Evolutionary conservation across 2,329 filamentous ascomycete genomes (phyloP).

Genomic region (Teratosphaeria gauchensis): DNA sequence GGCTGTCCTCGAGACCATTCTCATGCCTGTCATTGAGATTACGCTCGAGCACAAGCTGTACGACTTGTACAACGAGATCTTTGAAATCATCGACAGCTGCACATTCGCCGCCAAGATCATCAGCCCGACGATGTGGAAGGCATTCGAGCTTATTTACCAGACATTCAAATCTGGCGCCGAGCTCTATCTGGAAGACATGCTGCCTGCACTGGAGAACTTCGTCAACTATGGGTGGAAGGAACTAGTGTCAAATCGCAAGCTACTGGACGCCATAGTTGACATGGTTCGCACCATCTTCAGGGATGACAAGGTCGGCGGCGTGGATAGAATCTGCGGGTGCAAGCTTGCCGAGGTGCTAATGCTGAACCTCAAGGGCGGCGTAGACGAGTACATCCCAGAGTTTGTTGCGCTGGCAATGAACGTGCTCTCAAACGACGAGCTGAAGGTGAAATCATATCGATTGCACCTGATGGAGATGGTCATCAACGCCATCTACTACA

Average conservation of each 20-base stretch:
- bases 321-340: constrained; percentile 93
- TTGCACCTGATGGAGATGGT: constrained; percentile 98
- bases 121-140: constrained; percentile 95
- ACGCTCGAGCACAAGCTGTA: constrained; percentile 97
- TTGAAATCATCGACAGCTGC: constrained; percentile 98
- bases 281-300: constrained; percentile 96
- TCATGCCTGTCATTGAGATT: constrained; percentile 95
- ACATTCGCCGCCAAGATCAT: constrained; percentile 96
- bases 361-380: constrained; percentile 80
- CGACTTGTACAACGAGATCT: constrained; percentile 94
- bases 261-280: constrained; percentile 77
- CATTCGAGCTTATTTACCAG: constrained; percentile 90
- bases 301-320: constrained; percentile 82
- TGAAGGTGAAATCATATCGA: constrained; percentile 85
- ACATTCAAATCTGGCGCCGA: constrained; percentile 97
- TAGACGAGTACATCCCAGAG: constrained; percentile 78
- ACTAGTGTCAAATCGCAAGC: constrained; percentile 72
- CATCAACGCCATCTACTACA: constrained; percentile 97
- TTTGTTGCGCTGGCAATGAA: constrained; percentile 87
- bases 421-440: constrained; percentile 63
- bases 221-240: constrained; percentile 81
- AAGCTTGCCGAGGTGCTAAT: constrained; percentile 96
- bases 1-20: constrained; percentile 82
- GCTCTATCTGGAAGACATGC: constrained; percentile 96
- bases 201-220: constrained; percentile 95